A percentile compares a stretch with the other conserved stretches of the same genome.
phyloP scores from a whole-genome alignment of 2,329 filamentous ascomycete species.

The Pseudogymnoascus sp. region DNA sequence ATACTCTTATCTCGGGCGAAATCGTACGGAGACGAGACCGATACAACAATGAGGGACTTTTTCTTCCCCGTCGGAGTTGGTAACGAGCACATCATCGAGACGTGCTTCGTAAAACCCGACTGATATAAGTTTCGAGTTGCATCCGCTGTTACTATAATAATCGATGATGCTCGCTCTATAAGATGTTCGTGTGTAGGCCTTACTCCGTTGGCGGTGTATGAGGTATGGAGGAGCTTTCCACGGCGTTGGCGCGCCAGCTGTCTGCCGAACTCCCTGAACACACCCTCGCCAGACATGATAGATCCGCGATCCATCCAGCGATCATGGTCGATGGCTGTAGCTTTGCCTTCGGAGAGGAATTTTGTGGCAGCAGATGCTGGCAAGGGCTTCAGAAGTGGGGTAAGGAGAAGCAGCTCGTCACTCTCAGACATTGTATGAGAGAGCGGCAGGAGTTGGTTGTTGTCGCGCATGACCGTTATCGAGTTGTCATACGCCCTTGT shows the following conservation, averaged over 20 bases:
- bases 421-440: constrained; percentile 72
- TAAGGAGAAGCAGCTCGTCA: constrained; percentile 82
- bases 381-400: constrained; percentile 83
- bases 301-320: constrained; percentile 47
- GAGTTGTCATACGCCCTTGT: constrained; percentile 83
- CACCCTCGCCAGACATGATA: constrained; percentile 85
- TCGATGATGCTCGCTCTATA: constrained; percentile 77
- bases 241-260: constrained; percentile 78
- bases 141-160: constrained; percentile 87
- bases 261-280: constrained; percentile 82
- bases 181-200: constrained; percentile 88
- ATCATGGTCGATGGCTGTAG: constrained; percentile 39
- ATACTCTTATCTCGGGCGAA: constrained; percentile 89
- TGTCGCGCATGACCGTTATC: constrained; percentile 86
- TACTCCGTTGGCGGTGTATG: constrained; percentile 88
- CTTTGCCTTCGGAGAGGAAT: constrained; percentile 47
- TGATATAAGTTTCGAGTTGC: constrained; percentile 92
- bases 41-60: constrained; percentile 83
- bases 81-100: constrained; percentile 90
- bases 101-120: constrained; percentile 88
- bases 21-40: constrained; percentile 92
- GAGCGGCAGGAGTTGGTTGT: constrained; percentile 73
- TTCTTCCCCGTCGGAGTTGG: constrained; percentile 67
- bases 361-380: constrained; percentile 79
- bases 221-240: constrained; percentile 83